These are phyloP conservation scores for Taxillus chinensis DNA, from an alignment of 164 flowering plant genomes.

Conservation along the genomic window DNA sequence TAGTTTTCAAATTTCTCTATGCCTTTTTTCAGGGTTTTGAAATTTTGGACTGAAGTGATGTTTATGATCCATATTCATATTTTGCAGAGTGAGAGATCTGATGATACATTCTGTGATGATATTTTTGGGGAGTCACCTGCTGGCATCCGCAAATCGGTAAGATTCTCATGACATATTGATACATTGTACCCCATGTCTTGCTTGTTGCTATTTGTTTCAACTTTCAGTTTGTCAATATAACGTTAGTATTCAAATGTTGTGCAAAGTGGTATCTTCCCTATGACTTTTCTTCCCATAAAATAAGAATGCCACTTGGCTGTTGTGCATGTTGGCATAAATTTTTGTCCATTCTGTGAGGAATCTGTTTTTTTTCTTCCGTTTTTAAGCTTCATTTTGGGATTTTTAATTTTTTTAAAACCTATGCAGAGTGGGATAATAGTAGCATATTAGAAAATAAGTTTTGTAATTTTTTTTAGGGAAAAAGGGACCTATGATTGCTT, in stretches of 20 bases:
- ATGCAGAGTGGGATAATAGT: too few relatives aligned
- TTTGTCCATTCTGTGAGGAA: not conserved
- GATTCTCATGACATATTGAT: conserved; percentile 3
- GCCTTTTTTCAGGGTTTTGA: not conserved
- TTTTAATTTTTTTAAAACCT: too few relatives aligned
- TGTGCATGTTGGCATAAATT: not conserved
- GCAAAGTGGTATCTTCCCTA: not conserved
- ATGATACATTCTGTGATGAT: conserved; percentile 84
- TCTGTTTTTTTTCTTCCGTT: too few relatives aligned
- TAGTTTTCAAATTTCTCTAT: too few relatives aligned
- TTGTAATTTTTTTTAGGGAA: too few relatives aligned
- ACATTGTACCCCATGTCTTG: not conserved
- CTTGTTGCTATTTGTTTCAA: not conserved
- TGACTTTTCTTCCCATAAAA: not conserved
- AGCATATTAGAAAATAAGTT: too few relatives aligned
- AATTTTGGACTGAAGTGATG: not conserved
- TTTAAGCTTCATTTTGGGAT: too few relatives aligned
- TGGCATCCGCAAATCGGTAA: conserved; percentile 65
- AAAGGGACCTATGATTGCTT: too few relatives aligned
- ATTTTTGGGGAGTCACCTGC: conserved; percentile 97
- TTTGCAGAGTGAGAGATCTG: conserved; percentile 70
- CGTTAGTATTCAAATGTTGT: not conserved
- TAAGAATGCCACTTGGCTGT: not conserved
- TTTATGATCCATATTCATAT: conserved; percentile 5
- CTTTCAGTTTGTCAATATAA: not conserved